These are phyloP conservation scores for Aegle marmelos DNA, from an alignment of 345 rosid genomes.

Conservation along the genomic window DNA sequence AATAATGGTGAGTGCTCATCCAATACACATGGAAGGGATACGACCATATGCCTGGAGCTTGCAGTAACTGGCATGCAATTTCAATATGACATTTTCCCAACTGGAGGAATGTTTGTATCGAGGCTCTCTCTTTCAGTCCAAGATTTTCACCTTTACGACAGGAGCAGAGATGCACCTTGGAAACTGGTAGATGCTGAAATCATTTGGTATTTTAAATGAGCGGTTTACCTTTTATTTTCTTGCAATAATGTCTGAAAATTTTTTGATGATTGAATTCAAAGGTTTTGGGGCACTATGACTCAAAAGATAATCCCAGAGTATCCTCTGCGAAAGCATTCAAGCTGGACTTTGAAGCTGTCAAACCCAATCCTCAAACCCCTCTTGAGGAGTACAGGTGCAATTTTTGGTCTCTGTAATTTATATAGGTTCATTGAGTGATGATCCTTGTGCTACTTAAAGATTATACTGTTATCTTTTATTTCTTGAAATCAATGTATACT, in stretches of 20 bases:
- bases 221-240: conserved; percentile 11
- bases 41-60: conserved; percentile 62
- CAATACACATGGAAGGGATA: conserved; percentile 49
- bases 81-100: conserved; percentile 59
- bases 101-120: conserved; percentile 57
- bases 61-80: conserved; percentile 57
- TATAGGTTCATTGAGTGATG: not conserved
- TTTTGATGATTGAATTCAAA: conserved; percentile 26
- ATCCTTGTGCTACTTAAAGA: conserved; percentile 2
- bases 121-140: conserved; percentile 61
- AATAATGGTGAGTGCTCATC: conserved; percentile 26
- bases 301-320: conserved; percentile 88
- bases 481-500: not conserved
- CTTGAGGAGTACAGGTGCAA: conserved; percentile 91
- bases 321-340: conserved; percentile 76
- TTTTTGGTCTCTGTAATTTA: conserved; percentile 9
- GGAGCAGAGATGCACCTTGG: conserved; percentile 77
- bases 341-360: conserved; percentile 81
- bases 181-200: conserved; percentile 53
- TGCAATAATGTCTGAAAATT: conserved; percentile 2
- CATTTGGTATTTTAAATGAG: not conserved
- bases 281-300: conserved; percentile 74
- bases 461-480: not conserved
- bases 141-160: conserved; percentile 75
- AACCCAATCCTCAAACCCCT: conserved; percentile 83